Conservation (phyloP, 257 asterid genomes). For the Solanum gracilifrons region DNA sequence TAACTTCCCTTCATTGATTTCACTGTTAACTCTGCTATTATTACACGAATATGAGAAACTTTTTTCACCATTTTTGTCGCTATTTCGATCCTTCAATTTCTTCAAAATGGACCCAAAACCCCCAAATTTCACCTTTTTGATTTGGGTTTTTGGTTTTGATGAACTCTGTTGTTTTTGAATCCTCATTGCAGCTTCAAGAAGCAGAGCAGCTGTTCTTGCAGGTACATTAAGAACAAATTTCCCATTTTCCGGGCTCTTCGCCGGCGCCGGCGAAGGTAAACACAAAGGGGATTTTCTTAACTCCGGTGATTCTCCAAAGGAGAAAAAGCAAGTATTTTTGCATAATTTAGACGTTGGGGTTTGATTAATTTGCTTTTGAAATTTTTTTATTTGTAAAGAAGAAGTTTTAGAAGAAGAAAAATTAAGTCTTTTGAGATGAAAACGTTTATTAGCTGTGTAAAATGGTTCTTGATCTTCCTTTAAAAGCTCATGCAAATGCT, state of each 20-base stretch:
- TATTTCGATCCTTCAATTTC: conserved; percentile 48
- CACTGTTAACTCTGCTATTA: conserved; percentile 22
- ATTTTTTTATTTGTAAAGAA: conserved; percentile 23
- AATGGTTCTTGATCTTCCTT: conserved; percentile 81
- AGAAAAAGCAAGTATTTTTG: conserved; percentile 49
- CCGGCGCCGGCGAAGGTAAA: conserved; percentile 29
- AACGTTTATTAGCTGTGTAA: conserved; percentile 38
- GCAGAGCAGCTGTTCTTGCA: conserved; percentile 49
- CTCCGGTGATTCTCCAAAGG: conserved; percentile 51
- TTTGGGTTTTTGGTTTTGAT: conserved; percentile 18
- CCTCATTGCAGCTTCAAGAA: conserved; percentile 77
- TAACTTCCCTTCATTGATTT: conserved; percentile 19
- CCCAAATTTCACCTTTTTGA: conserved; percentile 35
- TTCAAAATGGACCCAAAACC: conserved; percentile 47
- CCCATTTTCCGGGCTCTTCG: conserved; percentile 16
- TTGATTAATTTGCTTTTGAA: conserved; percentile 10
- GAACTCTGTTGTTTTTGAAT: conserved; percentile 43
- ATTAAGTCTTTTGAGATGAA: conserved; percentile 17
- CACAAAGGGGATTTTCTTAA: conserved; percentile 39
- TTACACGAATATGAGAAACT: background rate
- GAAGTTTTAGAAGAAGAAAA: background rate
- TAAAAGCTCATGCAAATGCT: conserved; percentile 54
- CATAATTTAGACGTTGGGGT: conserved; percentile 19
- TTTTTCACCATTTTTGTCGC: background rate
- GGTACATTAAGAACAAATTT: conserved; percentile 55